Evolutionary conservation across 495 filamentous ascomycete species (phyloP).

Genomic region (Letharia columbiana): DNA sequence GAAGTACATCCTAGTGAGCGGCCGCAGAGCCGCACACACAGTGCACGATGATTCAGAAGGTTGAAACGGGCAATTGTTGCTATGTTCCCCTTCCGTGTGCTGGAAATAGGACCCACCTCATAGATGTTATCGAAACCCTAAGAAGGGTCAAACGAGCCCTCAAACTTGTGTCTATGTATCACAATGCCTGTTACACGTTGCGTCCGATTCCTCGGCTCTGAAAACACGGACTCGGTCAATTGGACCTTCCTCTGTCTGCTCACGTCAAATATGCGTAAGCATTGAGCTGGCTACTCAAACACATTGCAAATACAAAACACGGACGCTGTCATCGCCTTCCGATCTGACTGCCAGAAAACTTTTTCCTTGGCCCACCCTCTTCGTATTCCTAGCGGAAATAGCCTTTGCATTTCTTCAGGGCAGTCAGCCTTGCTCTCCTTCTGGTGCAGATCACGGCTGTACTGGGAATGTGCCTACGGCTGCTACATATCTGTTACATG

Average conservation of each 20-base stretch:
- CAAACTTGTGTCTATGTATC: neutral
- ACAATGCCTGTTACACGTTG: neutral
- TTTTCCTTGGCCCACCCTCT: neutral
- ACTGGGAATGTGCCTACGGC: neutral
- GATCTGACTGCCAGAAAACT: neutral
- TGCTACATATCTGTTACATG: neutral
- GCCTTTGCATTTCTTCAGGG: neutral
- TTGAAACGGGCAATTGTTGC: neutral
- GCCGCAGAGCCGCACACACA: neutral
- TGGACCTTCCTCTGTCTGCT: neutral
- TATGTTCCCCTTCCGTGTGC: neutral
- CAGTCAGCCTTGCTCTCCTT: constrained; percentile 1
- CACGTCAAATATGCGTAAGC: neutral
- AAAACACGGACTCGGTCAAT: neutral
- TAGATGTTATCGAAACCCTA: neutral
- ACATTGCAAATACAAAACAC: neutral
- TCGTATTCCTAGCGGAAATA: neutral
- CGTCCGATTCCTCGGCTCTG: neutral
- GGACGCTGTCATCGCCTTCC: neutral
- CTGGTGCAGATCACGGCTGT: neutral
- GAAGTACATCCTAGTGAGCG: neutral
- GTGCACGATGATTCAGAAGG: neutral
- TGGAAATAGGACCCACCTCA: neutral
- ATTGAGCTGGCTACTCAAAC: neutral
- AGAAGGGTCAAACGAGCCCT: neutral